phyloP scores from a whole-genome alignment of 176 grass and related monocot species.

The Paspalum vaginatum region DNA sequence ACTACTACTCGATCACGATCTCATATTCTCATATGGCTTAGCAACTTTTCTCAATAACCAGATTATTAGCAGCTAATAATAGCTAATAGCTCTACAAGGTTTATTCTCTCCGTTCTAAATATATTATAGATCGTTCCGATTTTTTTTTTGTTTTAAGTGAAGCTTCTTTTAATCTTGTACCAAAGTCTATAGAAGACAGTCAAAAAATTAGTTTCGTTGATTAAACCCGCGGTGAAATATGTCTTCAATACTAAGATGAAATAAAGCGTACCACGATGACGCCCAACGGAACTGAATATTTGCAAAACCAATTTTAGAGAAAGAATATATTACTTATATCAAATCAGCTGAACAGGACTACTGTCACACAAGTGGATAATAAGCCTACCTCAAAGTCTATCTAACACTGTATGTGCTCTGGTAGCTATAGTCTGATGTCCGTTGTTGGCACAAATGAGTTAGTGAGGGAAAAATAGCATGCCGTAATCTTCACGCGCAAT shows the following conservation, averaged over 20 bases:
- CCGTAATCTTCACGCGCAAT: not conserved
- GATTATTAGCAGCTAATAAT: not conserved
- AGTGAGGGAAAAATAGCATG: conserved; percentile 33
- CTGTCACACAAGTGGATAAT: too few species aligned
- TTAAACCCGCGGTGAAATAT: not conserved
- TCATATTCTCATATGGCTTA: too few species aligned
- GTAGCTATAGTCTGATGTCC: conserved; percentile 12
- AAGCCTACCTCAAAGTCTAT: conserved; percentile 12
- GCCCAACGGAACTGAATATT: not conserved
- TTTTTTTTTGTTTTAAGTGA: too few species aligned
- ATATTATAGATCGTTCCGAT: too few species aligned
- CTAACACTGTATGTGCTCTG: not conserved
- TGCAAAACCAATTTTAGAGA: not conserved
- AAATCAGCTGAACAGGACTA: not conserved
- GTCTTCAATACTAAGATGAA: not conserved
- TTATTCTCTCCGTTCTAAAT: too few species aligned
- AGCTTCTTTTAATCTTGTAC: too few species aligned
- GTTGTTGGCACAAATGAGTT: conserved; percentile 9
- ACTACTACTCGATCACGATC: conserved; percentile 25
- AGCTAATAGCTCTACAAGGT: too few species aligned
- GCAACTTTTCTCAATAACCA: not conserved
- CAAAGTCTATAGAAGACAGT: not conserved
- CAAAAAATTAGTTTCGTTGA: not conserved
- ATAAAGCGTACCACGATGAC: not conserved
- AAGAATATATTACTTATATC: not conserved